Conservation (phyloP, 352 stramenopile genomes). For the Globisporangium nunn region DNA sequence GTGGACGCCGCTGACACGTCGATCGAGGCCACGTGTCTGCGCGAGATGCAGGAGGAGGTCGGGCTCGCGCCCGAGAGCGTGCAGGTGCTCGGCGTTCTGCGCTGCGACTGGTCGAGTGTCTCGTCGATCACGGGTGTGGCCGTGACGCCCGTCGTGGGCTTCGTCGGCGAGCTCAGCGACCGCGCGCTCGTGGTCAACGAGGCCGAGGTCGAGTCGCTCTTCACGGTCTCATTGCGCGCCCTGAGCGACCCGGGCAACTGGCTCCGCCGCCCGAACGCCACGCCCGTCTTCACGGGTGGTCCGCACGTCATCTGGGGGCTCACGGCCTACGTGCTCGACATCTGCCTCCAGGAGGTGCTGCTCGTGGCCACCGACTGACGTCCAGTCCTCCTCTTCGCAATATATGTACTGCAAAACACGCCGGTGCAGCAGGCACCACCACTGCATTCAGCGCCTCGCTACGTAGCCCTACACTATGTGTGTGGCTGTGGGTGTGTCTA, state of each 20-base stretch:
- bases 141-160: conserved; percentile 97
- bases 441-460: not conserved
- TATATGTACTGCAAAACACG: not conserved
- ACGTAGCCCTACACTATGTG: too few species aligned
- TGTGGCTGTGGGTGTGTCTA: too few species aligned
- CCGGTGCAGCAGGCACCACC: not conserved
- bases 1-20: conserved; percentile 89
- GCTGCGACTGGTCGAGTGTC: conserved; percentile 95
- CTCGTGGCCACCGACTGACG: conserved; percentile 16
- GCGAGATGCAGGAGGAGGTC: conserved; percentile 98
- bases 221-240: conserved; percentile 89
- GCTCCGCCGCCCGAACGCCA: conserved; percentile 72
- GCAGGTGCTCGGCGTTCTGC: conserved; percentile 91
- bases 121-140: conserved; percentile 94
- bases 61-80: conserved; percentile 72
- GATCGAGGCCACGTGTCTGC: conserved; percentile 94
- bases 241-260: conserved; percentile 85
- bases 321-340: conserved; percentile 94
- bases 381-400: not conserved
- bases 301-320: conserved; percentile 96
- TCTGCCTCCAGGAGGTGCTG: conserved; percentile 69
- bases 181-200: conserved; percentile 90
- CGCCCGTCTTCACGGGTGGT: conserved; percentile 91
- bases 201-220: conserved; percentile 93
- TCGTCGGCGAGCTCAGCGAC: conserved; percentile 90